Percentiles rank a stretch among this genome's conserved stretches.
phyloP scores from a whole-genome alignment of 2,329 filamentous ascomycete species.

The Purpureocillium lavendulum region DNA sequence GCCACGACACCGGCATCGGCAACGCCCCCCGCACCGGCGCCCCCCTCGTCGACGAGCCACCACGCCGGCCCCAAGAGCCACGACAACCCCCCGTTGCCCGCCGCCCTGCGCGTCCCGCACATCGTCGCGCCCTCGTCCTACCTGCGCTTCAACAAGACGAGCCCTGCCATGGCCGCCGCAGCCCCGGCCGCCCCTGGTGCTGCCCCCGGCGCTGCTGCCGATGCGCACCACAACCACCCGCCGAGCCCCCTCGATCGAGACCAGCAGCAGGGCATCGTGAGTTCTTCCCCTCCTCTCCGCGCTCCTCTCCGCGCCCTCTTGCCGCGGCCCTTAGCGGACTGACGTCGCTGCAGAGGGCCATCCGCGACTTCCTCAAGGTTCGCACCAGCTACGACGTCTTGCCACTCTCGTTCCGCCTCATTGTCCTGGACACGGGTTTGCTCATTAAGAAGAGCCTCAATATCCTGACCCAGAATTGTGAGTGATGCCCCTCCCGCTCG shows the following conservation, averaged over 20 bases:
- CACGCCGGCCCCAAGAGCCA: constrained; percentile 3
- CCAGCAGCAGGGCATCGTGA: constrained; percentile 70
- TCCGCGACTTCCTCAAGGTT: constrained; percentile 92
- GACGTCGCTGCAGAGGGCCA: constrained; percentile 56
- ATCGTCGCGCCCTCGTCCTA: constrained; percentile 55
- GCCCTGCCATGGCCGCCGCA: constrained; percentile 24
- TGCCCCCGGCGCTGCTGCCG: constrained; percentile 4
- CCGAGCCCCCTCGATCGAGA: constrained; percentile 63
- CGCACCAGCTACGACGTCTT: constrained; percentile 97
- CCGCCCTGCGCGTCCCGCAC: constrained; percentile 31
- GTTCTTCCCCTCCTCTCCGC: constrained; percentile 7
- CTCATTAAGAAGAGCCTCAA: constrained; percentile 95
- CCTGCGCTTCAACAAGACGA: constrained; percentile 32
- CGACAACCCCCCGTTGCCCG: constrained; percentile 4
- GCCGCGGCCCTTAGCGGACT: constrained; percentile 1
- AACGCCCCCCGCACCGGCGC: too few relatives aligned
- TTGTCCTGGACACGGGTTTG: constrained; percentile 89
- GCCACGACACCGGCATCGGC: too few relatives aligned
- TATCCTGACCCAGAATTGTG: constrained; percentile 93
- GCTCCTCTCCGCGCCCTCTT: not conserved
- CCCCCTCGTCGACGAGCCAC: too few relatives aligned
- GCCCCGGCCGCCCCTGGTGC: constrained; percentile 6
- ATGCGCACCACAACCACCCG: constrained; percentile 27
- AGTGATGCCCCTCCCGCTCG: constrained; percentile 9
- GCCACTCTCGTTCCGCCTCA: constrained; percentile 89